phyloP scores from a whole-genome alignment of 495 filamentous ascomycete genomes.

The Penicillium angulare region DNA sequence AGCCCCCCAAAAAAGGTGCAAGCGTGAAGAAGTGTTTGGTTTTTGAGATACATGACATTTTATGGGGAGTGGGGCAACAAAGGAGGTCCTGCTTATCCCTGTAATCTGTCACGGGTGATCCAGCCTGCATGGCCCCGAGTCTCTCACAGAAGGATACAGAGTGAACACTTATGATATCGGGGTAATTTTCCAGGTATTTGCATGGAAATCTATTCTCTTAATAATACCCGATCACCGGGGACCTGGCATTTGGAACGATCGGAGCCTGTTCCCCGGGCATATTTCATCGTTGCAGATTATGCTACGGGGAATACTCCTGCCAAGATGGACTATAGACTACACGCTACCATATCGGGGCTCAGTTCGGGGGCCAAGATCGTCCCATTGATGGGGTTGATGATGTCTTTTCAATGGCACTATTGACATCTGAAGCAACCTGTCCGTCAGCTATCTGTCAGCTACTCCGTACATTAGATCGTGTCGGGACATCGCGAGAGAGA shows the following conservation, averaged over 20 bases:
- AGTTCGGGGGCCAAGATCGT: not conserved
- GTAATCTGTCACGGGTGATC: constrained; percentile 8
- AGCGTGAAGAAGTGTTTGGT: not conserved
- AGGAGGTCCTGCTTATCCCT: not conserved
- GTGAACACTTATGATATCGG: too few relatives aligned
- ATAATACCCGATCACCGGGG: constrained; percentile 1
- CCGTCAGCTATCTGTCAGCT: constrained; percentile 11
- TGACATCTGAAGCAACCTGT: constrained; percentile 23
- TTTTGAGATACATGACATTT: not conserved
- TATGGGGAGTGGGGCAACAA: not conserved
- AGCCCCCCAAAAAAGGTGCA: not conserved
- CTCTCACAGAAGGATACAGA: not conserved
- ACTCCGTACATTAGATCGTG: too few relatives aligned
- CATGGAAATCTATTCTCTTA: not conserved
- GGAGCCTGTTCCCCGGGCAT: constrained; percentile 3
- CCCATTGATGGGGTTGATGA: constrained; percentile 4
- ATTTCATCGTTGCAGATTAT: not conserved
- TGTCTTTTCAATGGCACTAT: constrained; percentile 15
- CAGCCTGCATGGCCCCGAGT: constrained; percentile 3
- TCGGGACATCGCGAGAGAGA: not conserved
- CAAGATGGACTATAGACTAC: too few relatives aligned
- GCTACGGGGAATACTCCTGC: too few relatives aligned
- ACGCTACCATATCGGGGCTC: not conserved
- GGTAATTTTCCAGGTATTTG: constrained; percentile 1
- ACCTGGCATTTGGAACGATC: not conserved